Evolutionary conservation across 371 early-diverging fungal species (phyloP), one percentile per base, ranked within the genome.

Genomic region (Apophysomyces variabilis): DNA sequence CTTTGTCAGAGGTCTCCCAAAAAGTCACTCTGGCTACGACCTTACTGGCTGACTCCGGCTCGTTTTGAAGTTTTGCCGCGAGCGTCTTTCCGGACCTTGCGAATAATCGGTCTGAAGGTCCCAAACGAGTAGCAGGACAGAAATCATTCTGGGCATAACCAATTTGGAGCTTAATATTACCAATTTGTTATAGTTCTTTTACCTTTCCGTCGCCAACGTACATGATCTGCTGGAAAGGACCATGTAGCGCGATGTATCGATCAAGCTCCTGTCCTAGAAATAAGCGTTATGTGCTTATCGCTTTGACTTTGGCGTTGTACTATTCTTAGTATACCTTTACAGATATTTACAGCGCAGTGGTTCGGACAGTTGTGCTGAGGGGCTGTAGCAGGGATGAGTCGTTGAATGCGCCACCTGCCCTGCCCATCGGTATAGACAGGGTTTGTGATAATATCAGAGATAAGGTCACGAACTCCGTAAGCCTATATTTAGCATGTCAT

Each of bases 401-500:
- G 78, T 4, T 65, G 66, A 12, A 93, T 77, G 38, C 78, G 68
- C 21, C 92, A 69, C 39, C 87, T 70, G 2, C 87, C 89, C 26
- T 72, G 59, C 0, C 72, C 75, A 60, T 87, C 88, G 43, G 80
- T 84, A 32, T 79, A 68, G 5, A 87, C 86, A 9, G 92, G 91
- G 62, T 94, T 94, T 26, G 93, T 92, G 47, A 93, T 85, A 63
- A 92, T 86, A 56, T 76, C 73, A 38, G 81, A 66, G 37, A 94
- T 76, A 38, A 82, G 74, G 38, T 88, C 78, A 13, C 75, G 72
- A 11, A 88, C 73, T 32, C 77, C 78, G 39, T 90, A 76, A 12
- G 84, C 81, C 90, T 89, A 16, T 4, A 5, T 35, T 13, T 44
- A 14, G 50, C 12, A 62, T 13, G 5, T 14, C 46, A 61, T 26